phyloP scores from a whole-genome alignment of 2,329 filamentous ascomycete genomes.

The Arthrinium phaeospermum region DNA sequence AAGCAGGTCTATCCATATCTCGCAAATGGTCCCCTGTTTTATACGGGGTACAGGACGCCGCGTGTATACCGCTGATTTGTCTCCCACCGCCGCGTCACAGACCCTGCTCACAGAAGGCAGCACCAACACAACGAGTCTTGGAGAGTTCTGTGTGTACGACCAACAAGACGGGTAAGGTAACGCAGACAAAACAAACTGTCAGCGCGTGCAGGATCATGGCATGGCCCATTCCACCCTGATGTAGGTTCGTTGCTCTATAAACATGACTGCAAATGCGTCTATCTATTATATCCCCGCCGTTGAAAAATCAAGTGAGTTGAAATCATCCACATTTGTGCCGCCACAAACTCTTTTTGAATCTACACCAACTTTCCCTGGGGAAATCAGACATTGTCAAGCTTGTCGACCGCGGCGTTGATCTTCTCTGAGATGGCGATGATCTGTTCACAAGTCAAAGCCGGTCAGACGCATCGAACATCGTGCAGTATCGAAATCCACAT shows the following conservation, averaged over 20 bases:
- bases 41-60: neutral
- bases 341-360: neutral
- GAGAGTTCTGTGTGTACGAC: neutral
- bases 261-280: neutral
- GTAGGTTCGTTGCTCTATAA: neutral
- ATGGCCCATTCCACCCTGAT: too few relatives aligned
- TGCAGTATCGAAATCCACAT: neutral
- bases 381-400: neutral
- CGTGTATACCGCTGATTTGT: neutral
- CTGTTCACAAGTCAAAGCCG: neutral
- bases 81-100: too few relatives aligned
- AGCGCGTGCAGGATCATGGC: neutral
- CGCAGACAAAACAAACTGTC: too few relatives aligned
- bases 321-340: neutral
- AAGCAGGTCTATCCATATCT: neutral
- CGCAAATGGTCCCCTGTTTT: neutral
- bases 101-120: neutral
- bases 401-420: slow-evolving; percentile 2
- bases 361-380: neutral
- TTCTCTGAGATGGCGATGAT: neutral
- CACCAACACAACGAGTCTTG: neutral
- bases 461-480: neutral
- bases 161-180: neutral
- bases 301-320: neutral
- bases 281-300: neutral